Base-by-base conservation (phyloP, 192 early-diverging fungal genomes). In the Backusella morwellensis region DNA sequence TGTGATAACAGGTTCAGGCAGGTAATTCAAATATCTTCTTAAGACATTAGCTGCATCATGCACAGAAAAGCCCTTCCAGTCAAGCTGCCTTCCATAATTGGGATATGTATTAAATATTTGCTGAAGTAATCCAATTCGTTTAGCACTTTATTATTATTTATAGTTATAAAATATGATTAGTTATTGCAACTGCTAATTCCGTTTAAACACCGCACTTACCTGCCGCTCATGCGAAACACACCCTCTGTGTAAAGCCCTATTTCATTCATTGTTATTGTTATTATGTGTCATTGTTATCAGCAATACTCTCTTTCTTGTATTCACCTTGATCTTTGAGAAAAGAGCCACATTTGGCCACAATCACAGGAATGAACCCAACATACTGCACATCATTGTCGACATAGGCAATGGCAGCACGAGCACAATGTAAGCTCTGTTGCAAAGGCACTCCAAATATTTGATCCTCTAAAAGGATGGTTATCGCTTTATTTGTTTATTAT, bases 21-120 rank as follows among this genome's bases (percentile, higher is more conserved):
- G 78, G 74, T 89, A 83, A 38, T 89, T 91, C 73, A 94, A 75
- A 77, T 92, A 94, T 59, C 92, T 83, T 7, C 92, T 87, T 68
- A 93, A 80, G 29, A 94, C 82, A 29, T 91, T 93, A 9, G 92
- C 92, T 23, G 91, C 91, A 73, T 94, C 93, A 77, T 94, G 93
- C n/a, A 93, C 86, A 12, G 92, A 91, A 80, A 89, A 94, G 21
- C 88, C 87, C 23, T 78, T 70, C 91, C 91, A 93, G 41, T 90
- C 89, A 15, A 89, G 67, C 75, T 86, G 80, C 19, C 87, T 86
- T 1, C 93, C 93, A 70, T 92, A 94, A 68, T 73, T 63, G 7
- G 81, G 92, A 47, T 86, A 83, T n/a, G 86, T 82, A 82, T 92
- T 90, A 77, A 94, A 94, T 66, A 86, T 83, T 50, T 87, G 79